Conservation (phyloP, 495 filamentous ascomycete species). For the Penicillium canariense region DNA sequence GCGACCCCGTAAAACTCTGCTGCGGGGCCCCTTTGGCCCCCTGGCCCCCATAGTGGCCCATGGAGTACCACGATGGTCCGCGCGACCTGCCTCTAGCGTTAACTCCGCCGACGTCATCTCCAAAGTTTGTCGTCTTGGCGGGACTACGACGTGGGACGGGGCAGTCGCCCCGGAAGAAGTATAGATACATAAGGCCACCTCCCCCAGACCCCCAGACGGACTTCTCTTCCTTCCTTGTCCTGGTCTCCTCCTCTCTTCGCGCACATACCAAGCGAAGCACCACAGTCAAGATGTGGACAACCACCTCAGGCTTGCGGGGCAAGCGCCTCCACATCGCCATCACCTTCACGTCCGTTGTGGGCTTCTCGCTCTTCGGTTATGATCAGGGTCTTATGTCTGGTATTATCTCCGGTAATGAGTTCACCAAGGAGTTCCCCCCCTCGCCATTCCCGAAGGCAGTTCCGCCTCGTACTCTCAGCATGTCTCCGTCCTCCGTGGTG, state of each 20-base stretch:
- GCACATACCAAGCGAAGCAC: not conserved
- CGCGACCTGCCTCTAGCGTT: conserved; percentile 18
- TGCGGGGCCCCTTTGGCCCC: conserved; percentile 5
- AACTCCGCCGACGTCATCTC: conserved; percentile 18
- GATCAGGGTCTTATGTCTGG: conserved; percentile 74
- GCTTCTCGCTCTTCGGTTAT: conserved; percentile 74
- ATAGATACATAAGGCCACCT: conserved; percentile 9
- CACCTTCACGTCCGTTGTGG: conserved; percentile 48
- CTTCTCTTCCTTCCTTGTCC: not conserved
- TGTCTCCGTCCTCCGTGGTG: conserved; percentile 70
- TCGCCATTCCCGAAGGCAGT: conserved; percentile 19
- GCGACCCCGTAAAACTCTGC: conserved; percentile 6
- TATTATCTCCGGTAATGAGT: conserved; percentile 68
- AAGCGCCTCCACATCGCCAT: conserved; percentile 35
- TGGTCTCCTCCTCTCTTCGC: conserved; percentile 6
- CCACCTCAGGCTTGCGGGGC: conserved; percentile 36
- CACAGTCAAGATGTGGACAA: conserved; percentile 39
- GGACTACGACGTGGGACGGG: not conserved
- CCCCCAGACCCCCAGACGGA: conserved; percentile 1
- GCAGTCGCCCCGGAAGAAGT: conserved; percentile 2
- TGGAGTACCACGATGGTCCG: conserved; percentile 8
- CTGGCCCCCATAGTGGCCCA: not conserved
- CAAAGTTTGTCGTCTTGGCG: conserved; percentile 13
- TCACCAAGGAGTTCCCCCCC: conserved; percentile 65
- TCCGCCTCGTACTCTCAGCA: conserved; percentile 20